Conservation (phyloP, 73 alveolate species). For the Paramecium biaurelia region DNA sequence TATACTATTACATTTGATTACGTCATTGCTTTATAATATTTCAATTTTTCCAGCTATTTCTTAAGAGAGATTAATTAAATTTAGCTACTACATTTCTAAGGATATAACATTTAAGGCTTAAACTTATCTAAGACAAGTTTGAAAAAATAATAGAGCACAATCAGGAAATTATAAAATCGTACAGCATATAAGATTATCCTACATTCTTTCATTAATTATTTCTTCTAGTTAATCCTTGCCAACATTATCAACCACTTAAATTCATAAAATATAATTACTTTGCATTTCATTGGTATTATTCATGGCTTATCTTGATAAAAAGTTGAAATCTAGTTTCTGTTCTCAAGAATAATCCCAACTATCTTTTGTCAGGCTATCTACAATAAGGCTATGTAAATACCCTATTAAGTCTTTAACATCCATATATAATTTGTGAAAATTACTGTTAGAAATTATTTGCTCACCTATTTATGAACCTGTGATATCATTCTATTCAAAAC, state of each 20-base stretch:
- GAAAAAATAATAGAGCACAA: background rate
- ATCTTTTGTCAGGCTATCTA: background rate
- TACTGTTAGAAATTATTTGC: background rate
- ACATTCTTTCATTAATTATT: background rate
- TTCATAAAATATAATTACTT: background rate
- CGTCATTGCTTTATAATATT: background rate
- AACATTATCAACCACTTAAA: background rate
- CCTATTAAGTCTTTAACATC: background rate
- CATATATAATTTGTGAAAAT: background rate
- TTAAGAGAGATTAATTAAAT: background rate
- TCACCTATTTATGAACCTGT: background rate
- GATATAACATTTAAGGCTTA: background rate
- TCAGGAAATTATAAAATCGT: background rate
- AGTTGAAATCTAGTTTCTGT: background rate
- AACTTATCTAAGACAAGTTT: background rate
- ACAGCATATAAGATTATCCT: conserved; percentile 1
- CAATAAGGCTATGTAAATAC: background rate
- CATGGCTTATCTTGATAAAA: background rate
- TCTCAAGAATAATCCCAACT: background rate
- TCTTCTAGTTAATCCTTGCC: background rate
- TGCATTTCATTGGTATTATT: conserved; percentile 10
- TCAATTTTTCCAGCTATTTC: conserved; percentile 21
- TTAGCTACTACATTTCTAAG: background rate
- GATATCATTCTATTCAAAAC: background rate
- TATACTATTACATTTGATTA: background rate